phyloP scores from a whole-genome alignment of 768 basidiomycete species.

The Termitomyces sp. region DNA sequence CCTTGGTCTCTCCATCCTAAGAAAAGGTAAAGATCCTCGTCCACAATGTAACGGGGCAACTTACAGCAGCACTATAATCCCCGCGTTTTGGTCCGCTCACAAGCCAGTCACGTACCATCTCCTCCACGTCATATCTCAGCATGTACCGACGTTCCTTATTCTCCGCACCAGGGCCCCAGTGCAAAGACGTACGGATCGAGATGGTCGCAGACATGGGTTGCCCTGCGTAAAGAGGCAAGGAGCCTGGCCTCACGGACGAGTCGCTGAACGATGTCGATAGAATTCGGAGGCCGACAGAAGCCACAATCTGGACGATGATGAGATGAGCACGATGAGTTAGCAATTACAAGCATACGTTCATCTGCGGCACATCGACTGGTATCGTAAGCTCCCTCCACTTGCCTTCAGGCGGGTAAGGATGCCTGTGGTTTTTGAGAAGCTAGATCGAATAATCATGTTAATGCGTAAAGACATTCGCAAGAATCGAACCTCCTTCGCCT shows the following conservation, averaged over 20 bases:
- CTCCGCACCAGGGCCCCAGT: constrained; percentile 57
- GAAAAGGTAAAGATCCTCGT: neutral
- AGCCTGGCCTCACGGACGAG: constrained; percentile 16
- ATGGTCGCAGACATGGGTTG: constrained; percentile 74
- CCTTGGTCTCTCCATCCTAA: constrained; percentile 58
- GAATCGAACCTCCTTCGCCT: constrained; percentile 26
- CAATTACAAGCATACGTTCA: constrained; percentile 51
- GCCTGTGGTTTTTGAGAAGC: constrained; percentile 38
- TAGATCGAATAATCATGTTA: constrained; percentile 13
- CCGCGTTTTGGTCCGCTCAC: constrained; percentile 86
- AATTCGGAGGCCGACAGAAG: constrained; percentile 48
- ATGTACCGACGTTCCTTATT: constrained; percentile 37
- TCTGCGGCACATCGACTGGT: constrained; percentile 79
- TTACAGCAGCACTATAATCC: constrained; percentile 68
- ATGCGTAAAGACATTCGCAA: too few relatives aligned
- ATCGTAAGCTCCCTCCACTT: constrained; percentile 75
- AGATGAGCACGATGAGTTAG: neutral
- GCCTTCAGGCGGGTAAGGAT: constrained; percentile 31
- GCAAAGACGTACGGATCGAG: constrained; percentile 65
- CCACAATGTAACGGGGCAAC: constrained; percentile 13
- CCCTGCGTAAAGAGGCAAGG: constrained; percentile 67
- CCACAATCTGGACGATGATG: constrained; percentile 47
- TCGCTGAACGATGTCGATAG: constrained; percentile 38
- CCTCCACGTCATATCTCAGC: constrained; percentile 79
- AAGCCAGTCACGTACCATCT: constrained; percentile 80